These are phyloP conservation scores for Cyberlindnera xishuangbannaensis DNA, from an alignment of 805 yeast species.

Conservation along the genomic window DNA sequence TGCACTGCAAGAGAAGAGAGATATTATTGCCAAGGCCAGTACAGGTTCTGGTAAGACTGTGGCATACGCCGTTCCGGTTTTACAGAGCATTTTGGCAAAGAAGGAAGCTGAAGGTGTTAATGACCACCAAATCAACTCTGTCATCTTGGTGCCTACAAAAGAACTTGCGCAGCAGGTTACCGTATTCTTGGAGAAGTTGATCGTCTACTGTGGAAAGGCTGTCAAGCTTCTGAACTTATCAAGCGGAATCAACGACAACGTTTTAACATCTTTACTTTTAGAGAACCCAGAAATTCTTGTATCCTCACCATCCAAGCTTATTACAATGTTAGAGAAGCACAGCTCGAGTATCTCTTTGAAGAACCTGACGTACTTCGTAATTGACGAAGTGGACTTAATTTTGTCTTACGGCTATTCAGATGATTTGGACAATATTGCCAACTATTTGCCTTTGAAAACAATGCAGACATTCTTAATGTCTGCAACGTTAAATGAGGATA, in stretches of 20 bases:
- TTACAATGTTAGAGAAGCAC: slow-evolving; percentile 46
- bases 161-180: slow-evolving; percentile 86
- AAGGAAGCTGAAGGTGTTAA: slow-evolving; percentile 25
- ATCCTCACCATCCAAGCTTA: slow-evolving; percentile 80
- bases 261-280: slow-evolving; percentile 60
- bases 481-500: slow-evolving; percentile 88
- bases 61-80: slow-evolving; percentile 81
- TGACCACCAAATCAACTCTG: slow-evolving; percentile 27
- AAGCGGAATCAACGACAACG: slow-evolving; percentile 59
- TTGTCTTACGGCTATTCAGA: slow-evolving; percentile 87
- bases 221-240: slow-evolving; percentile 61
- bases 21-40: slow-evolving; percentile 87
- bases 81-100: slow-evolving; percentile 63
- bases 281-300: slow-evolving; percentile 78
- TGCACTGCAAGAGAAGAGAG: slow-evolving; percentile 85
- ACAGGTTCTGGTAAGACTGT: slow-evolving; percentile 97
- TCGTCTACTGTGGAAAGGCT: slow-evolving; percentile 63
- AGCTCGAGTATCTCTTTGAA: slow-evolving; percentile 48
- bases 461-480: slow-evolving; percentile 92
- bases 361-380: slow-evolving; percentile 63
- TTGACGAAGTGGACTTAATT: slow-evolving; percentile 93
- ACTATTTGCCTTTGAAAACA: slow-evolving; percentile 61
- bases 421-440: slow-evolving; percentile 64
- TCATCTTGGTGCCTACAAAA: slow-evolving; percentile 87
- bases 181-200: slow-evolving; percentile 61